Percentiles rank a stretch among this genome's conserved stretches.
These are phyloP conservation scores for Auriscalpium vulgare DNA, from an alignment of 768 basidiomycete genomes.

Conservation along the genomic window DNA sequence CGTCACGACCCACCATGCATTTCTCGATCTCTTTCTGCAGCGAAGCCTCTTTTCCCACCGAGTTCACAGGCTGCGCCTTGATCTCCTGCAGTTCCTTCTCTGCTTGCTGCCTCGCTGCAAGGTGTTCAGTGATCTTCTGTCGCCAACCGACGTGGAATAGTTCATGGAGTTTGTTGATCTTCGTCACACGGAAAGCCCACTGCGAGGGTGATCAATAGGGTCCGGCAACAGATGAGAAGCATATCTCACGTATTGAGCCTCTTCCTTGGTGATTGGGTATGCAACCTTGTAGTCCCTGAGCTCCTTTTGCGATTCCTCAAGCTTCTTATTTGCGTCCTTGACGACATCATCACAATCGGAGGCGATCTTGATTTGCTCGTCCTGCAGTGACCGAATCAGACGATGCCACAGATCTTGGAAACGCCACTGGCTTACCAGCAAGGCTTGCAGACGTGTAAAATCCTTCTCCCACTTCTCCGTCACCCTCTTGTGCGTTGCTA, in stretches of 20 bases:
- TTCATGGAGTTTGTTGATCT: slow-evolving; percentile 27
- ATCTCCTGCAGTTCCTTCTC: slow-evolving; percentile 36
- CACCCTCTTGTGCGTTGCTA: slow-evolving; percentile 55
- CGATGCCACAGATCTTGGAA: no score
- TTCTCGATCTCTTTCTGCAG: slow-evolving; percentile 44
- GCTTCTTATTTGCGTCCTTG: no score
- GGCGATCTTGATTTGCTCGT: no score
- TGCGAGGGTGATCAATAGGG: no score
- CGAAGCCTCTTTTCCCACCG: slow-evolving; percentile 25
- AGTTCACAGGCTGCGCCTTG: slow-evolving; percentile 22
- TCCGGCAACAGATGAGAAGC: no score
- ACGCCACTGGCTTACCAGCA: no score
- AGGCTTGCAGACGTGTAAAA: no score
- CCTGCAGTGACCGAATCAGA: neutral
- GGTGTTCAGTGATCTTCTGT: neutral
- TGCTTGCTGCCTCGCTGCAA: slow-evolving; percentile 17
- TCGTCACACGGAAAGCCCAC: neutral
- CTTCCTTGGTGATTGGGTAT: no score
- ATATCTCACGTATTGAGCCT: no score
- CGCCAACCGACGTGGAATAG: slow-evolving; percentile 24
- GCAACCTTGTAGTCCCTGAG: no score
- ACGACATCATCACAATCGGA: no score
- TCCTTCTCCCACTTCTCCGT: slow-evolving; percentile 38
- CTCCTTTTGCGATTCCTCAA: no score
- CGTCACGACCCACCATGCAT: slow-evolving; percentile 43